These are phyloP conservation scores for Linanthus parryae DNA, from an alignment of 148 eudicot genomes.

Conservation along the genomic window DNA sequence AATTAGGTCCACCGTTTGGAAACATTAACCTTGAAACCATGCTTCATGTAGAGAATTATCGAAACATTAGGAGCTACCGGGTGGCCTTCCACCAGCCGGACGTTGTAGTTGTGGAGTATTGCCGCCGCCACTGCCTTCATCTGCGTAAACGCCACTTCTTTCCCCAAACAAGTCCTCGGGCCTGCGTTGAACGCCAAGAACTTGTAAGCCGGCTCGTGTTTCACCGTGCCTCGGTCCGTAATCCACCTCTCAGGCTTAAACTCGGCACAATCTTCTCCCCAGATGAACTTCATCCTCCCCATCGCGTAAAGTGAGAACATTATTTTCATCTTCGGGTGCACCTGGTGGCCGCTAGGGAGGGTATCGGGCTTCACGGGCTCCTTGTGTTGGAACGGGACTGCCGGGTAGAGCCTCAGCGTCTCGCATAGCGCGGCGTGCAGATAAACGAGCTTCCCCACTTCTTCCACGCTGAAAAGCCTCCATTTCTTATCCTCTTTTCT, in stretches of 20 bases:
- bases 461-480: conserved; percentile 13
- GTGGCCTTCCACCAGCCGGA: conserved; percentile 24
- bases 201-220: conserved; percentile 41
- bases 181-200: conserved; percentile 38
- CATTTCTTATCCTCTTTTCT: conserved; percentile 2
- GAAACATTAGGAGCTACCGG: conserved; percentile 37
- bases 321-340: conserved; percentile 27
- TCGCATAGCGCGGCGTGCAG: conserved; percentile 37
- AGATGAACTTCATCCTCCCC: conserved; percentile 30
- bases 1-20: conserved; percentile 28
- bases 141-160: conserved; percentile 40
- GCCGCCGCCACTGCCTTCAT: conserved; percentile 44
- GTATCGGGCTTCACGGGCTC: conserved; percentile 31
- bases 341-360: conserved; percentile 35
- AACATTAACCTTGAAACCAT: conserved; percentile 48
- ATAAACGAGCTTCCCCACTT: conserved; percentile 25
- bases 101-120: conserved; percentile 33
- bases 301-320: conserved; percentile 31
- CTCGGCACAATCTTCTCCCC: conserved; percentile 20
- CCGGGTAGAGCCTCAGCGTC: conserved; percentile 33
- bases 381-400: conserved; percentile 41
- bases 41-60: conserved; percentile 45
- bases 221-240: conserved; percentile 27
- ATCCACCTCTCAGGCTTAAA: conserved; percentile 37
- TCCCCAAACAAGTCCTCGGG: conserved; percentile 42